phyloP scores from a whole-genome alignment of 179 eudicot species.

The Beta lomatogona region DNA sequence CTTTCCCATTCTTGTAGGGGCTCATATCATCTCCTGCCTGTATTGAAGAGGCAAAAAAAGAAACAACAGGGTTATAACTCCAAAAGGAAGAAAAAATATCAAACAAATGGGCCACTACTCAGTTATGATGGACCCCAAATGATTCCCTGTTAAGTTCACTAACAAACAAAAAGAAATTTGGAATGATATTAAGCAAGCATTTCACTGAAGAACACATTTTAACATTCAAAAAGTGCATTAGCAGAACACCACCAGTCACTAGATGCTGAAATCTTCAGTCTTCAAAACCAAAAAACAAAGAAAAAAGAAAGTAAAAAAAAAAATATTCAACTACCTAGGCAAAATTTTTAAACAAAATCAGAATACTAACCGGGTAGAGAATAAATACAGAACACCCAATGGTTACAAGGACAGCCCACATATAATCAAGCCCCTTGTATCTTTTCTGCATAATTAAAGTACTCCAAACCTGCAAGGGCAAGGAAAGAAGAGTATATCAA shows the following conservation, averaged over 20 bases:
- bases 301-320: not conserved
- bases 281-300: not conserved
- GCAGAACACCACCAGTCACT: not conserved
- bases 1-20: slow-evolving; percentile 78
- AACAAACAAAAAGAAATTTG: too few species aligned
- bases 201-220: not conserved
- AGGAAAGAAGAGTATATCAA: slow-evolving; percentile 19
- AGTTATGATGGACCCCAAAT: not conserved
- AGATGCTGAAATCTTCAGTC: not conserved
- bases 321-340: not conserved
- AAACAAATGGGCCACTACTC: not conserved
- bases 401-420: slow-evolving; percentile 79
- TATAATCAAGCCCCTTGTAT: slow-evolving; percentile 85
- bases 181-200: not conserved
- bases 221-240: not conserved
- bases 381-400: slow-evolving; percentile 87
- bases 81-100: too few species aligned
- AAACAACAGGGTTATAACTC: not conserved
- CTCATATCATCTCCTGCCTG: slow-evolving; percentile 82
- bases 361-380: slow-evolving; percentile 69
- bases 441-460: slow-evolving; percentile 87
- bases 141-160: not conserved
- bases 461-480: slow-evolving; percentile 78
- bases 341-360: not conserved
- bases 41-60: slow-evolving; percentile 21